Percentiles rank a stretch among this genome's conserved stretches.
These are phyloP conservation scores for Falciphora oryzae DNA, from an alignment of 2,329 filamentous ascomycete genomes.

Conservation along the genomic window DNA sequence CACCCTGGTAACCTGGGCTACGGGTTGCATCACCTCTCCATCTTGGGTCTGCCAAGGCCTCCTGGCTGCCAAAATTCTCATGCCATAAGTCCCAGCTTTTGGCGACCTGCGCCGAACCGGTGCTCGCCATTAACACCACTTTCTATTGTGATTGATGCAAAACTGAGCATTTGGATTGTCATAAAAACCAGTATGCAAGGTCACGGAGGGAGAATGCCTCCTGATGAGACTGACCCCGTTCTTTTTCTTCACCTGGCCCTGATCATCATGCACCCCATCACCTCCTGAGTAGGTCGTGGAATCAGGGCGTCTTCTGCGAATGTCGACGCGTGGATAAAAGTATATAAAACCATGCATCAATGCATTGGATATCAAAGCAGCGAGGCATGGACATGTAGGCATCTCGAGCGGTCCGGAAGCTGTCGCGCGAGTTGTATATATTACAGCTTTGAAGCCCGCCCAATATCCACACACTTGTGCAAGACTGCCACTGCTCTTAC, in stretches of 20 bases:
- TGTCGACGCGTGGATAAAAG: not conserved
- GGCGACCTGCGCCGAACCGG: too few species aligned
- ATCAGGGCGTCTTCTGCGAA: not conserved
- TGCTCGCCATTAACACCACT: not conserved
- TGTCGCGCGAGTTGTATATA: not conserved
- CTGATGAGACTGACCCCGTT: not conserved
- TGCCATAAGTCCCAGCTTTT: not conserved
- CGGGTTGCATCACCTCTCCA: not conserved
- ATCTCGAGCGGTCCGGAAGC: not conserved
- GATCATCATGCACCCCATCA: not conserved
- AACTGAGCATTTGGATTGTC: not conserved
- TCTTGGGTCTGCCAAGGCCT: not conserved
- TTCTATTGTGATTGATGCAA: not conserved
- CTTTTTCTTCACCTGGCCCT: not conserved
- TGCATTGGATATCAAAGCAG: not conserved
- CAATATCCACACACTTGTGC: too few species aligned
- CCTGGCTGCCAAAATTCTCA: not conserved
- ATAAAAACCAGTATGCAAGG: not conserved
- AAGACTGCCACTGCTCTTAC: not conserved
- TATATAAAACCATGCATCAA: not conserved
- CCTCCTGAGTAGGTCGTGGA: not conserved
- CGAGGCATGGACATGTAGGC: not conserved
- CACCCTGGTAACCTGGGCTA: not conserved
- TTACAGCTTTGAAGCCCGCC: not conserved
- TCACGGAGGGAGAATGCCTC: not conserved